A percentile compares a stretch with the other conserved stretches of the same genome.
These are phyloP conservation scores for Fusarium tjaetaba DNA, from an alignment of 2,329 filamentous ascomycete species.

Conservation along the genomic window DNA sequence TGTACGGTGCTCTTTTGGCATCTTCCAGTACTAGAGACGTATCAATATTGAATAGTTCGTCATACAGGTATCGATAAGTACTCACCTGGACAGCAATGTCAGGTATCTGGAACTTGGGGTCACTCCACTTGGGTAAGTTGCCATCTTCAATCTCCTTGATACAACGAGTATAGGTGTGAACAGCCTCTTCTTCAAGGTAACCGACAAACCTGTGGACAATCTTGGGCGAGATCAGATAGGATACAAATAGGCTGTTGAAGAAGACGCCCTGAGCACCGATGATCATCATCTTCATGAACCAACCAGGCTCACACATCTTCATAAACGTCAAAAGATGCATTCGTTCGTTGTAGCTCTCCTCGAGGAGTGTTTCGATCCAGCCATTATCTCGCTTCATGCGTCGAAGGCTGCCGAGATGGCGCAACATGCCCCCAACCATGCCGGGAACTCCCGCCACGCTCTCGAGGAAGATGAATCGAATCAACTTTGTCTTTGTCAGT, in stretches of 20 bases:
- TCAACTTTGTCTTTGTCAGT: conserved; percentile 58
- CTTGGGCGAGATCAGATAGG: conserved; percentile 86
- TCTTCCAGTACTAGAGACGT: conserved; percentile 78
- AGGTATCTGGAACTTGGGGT: conserved; percentile 76
- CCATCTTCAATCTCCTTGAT: conserved; percentile 88
- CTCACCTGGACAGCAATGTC: conserved; percentile 79
- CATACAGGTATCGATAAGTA: neutral
- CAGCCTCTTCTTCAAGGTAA: conserved; percentile 96
- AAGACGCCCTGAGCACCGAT: conserved; percentile 94
- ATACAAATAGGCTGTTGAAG: conserved; percentile 92
- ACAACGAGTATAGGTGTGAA: conserved; percentile 91
- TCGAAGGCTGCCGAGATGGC: conserved; percentile 85
- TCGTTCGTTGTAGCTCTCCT: conserved; percentile 91
- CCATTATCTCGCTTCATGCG: conserved; percentile 93
- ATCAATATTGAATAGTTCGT: conserved; percentile 7
- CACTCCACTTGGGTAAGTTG: conserved; percentile 82
- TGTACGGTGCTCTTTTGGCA: conserved; percentile 82
- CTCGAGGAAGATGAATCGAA: conserved; percentile 92
- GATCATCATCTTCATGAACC: conserved; percentile 93
- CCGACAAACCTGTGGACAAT: conserved; percentile 96
- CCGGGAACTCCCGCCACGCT: conserved; percentile 94
- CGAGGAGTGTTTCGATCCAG: conserved; percentile 92
- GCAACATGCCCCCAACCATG: conserved; percentile 95
- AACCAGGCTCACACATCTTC: conserved; percentile 79
- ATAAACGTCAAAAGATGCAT: conserved; percentile 96